These are phyloP conservation scores for Vitis rupestris DNA, from an alignment of 164 flowering plant genomes.

Conservation along the genomic window DNA sequence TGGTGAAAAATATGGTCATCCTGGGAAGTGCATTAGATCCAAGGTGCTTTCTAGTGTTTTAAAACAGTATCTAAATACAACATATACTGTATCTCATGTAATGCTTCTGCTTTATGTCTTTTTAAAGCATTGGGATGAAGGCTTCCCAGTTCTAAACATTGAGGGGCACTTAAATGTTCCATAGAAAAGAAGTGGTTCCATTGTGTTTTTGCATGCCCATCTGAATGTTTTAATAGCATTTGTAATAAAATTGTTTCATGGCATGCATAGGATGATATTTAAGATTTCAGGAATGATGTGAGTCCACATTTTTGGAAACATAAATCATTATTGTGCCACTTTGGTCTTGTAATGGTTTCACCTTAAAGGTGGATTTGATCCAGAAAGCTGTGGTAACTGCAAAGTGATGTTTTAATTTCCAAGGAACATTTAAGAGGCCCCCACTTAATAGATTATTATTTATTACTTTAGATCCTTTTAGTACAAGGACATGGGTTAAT, in stretches of 20 bases:
- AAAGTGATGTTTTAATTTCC: no score
- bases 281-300: neutral
- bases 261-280: neutral
- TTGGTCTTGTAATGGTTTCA: neutral
- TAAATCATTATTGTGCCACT: neutral
- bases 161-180: no score
- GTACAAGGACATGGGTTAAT: no score
- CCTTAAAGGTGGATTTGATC: neutral
- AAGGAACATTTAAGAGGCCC: no score
- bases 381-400: no score
- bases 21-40: constrained; percentile 59
- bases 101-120: neutral
- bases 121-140: neutral
- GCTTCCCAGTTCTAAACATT: neutral
- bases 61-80: neutral
- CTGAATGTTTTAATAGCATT: neutral
- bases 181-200: no score
- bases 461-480: no score
- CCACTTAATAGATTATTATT: no score
- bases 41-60: constrained; percentile 43
- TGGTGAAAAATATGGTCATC: constrained; percentile 56
- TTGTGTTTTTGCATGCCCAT: no score
- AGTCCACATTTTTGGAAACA: neutral
- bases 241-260: neutral
- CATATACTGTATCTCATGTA: neutral